Percentiles rank a stretch among this genome's conserved stretches.
phyloP scores from a whole-genome alignment of 2,329 filamentous ascomycete genomes.

The Cercospora sp. region DNA sequence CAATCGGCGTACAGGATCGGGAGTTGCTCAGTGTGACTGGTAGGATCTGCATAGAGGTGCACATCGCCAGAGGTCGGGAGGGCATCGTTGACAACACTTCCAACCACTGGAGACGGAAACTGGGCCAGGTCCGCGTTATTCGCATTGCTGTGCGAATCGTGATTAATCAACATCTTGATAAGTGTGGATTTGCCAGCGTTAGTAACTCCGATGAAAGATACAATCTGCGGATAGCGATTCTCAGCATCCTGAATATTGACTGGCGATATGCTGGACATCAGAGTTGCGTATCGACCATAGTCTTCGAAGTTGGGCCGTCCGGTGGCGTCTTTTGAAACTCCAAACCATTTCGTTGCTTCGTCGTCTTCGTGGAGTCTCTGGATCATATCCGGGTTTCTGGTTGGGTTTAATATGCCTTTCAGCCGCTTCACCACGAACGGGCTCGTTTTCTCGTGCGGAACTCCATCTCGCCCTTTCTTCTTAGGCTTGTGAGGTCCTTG shows the following conservation, averaged over 20 bases:
- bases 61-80: constrained; percentile 54
- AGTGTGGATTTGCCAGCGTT: constrained; percentile 53
- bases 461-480: constrained; percentile 38
- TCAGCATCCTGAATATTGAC: constrained; percentile 26
- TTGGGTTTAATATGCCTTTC: constrained; percentile 34
- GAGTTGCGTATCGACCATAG: constrained; percentile 47
- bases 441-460: constrained; percentile 43
- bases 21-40: constrained; percentile 40
- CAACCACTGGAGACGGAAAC: constrained; percentile 49
- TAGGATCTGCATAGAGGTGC: constrained; percentile 54
- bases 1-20: constrained; percentile 55
- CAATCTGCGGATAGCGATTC: constrained; percentile 37
- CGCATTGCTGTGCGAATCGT: constrained; percentile 36
- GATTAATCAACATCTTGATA: constrained; percentile 51
- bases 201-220: constrained; percentile 40
- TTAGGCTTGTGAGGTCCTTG: constrained; percentile 39
- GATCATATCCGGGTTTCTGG: constrained; percentile 34
- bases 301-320: constrained; percentile 42
- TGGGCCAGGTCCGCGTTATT: constrained; percentile 31
- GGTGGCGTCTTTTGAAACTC: constrained; percentile 35
- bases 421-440: constrained; percentile 33
- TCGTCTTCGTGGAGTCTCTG: constrained; percentile 41
- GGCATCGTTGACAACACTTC: constrained; percentile 42
- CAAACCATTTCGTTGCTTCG: constrained; percentile 44
- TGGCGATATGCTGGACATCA: constrained; percentile 43